Conservation (phyloP, 306 rosid genomes). For the Cucurbita maxima region DNA sequence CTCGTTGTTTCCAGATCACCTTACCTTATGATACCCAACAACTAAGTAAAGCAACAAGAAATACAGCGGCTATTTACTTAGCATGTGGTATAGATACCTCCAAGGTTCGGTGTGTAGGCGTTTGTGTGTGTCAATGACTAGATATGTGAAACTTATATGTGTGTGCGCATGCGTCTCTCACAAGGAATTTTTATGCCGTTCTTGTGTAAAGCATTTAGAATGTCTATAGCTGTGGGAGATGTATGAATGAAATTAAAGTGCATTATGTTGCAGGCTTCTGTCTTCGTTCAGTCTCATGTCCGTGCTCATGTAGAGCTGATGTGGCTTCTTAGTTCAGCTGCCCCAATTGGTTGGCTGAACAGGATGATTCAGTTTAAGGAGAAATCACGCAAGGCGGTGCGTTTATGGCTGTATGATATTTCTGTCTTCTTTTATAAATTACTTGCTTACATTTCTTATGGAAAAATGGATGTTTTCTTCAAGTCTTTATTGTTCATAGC, state of each 20-base stretch:
- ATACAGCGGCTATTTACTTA: conserved; percentile 90
- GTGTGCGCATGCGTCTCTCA: background rate
- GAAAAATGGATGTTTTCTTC: background rate
- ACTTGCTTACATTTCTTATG: background rate
- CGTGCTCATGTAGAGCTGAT: conserved; percentile 89
- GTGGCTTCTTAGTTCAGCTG: conserved; percentile 82
- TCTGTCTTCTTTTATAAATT: conserved; percentile 8
- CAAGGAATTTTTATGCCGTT: background rate
- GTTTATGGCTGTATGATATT: conserved; percentile 39
- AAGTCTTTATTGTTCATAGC: background rate
- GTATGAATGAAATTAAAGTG: background rate
- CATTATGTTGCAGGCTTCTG: conserved; percentile 51
- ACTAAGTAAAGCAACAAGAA: conserved; percentile 58
- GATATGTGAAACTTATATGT: background rate
- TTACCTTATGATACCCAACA: conserved; percentile 65
- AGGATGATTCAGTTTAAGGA: conserved; percentile 96
- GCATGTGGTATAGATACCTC: conserved; percentile 93
- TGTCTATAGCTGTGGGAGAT: conserved; percentile 6
- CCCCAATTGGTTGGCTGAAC: conserved; percentile 91
- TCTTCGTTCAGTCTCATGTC: conserved; percentile 94
- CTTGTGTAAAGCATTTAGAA: conserved; percentile 1
- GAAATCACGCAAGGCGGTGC: conserved; percentile 96
- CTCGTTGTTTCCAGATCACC: conserved; percentile 44
- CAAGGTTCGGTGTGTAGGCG: conserved; percentile 38
- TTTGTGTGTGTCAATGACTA: background rate